phyloP scores from a whole-genome alignment of 805 yeast species.

The Pichia deserticola region DNA sequence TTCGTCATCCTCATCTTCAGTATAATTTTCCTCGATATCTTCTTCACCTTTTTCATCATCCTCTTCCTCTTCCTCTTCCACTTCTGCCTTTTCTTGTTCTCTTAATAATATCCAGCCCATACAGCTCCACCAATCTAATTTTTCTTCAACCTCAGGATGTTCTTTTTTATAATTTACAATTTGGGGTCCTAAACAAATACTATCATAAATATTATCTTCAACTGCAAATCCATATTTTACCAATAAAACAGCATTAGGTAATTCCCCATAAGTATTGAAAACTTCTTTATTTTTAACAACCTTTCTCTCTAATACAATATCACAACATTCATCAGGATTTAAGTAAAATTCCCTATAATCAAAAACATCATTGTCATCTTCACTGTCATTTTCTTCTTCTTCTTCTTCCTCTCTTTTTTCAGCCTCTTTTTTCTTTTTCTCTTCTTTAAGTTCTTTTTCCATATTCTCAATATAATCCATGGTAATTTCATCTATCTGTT shows the following conservation, averaged over 20 bases:
- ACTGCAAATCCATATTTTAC: conserved; percentile 75
- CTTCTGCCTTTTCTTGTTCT: conserved; percentile 12
- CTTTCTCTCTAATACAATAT: conserved; percentile 43
- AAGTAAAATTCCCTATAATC: conserved; percentile 29
- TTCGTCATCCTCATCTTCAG: conserved; percentile 29
- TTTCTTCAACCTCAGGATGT: conserved; percentile 12
- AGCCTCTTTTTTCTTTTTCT: conserved; percentile 17
- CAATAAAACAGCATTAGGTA: conserved; percentile 56
- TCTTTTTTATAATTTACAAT: conserved; percentile 16
- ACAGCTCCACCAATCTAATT: conserved; percentile 23
- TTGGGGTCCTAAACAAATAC: conserved; percentile 51
- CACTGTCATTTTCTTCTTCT: conserved; percentile 18
- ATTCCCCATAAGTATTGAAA: conserved; percentile 77
- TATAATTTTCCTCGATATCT: conserved; percentile 16
- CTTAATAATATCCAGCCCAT: conserved; percentile 15
- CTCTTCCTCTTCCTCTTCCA: conserved; percentile 10
- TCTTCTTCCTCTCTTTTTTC: conserved; percentile 16
- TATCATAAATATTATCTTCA: conserved; percentile 45
- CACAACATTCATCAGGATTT: conserved; percentile 56
- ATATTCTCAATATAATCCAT: background rate
- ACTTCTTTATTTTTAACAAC: conserved; percentile 51
- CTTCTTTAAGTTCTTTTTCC: background rate
- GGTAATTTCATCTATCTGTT: conserved; percentile 1
- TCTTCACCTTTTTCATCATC: conserved; percentile 10
- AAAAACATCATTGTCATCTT: conserved; percentile 13